A percentile compares a stretch with the other conserved stretches of the same genome.
Evolutionary conservation across 306 rosid genomes (phyloP).

Genomic region (Datisca glomerata): DNA sequence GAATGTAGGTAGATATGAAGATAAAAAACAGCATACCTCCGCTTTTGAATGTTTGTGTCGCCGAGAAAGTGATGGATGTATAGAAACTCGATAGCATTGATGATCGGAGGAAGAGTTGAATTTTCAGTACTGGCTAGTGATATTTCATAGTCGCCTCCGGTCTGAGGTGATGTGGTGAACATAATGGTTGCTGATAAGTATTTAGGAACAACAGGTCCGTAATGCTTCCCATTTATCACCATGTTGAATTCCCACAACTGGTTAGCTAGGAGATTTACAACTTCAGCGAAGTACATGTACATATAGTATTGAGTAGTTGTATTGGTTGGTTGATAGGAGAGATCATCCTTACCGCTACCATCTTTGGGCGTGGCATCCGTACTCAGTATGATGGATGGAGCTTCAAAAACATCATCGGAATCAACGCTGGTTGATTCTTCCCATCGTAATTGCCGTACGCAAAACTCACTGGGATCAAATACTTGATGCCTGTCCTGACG

Average conservation of each 20-base stretch:
- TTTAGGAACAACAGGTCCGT: constrained; percentile 9
- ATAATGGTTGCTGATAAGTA: constrained; percentile 18
- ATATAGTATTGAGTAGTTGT: neutral
- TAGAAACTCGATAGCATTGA: constrained; percentile 38
- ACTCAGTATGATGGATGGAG: no score
- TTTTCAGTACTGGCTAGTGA: constrained; percentile 2
- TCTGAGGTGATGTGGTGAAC: neutral
- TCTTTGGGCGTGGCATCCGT: no score
- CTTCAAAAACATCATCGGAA: no score
- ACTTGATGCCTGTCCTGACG: no score
- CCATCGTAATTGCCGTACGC: constrained; percentile 23
- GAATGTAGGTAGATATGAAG: no score
- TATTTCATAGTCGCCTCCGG: neutral
- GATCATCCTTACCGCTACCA: neutral
- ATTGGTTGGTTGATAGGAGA: neutral
- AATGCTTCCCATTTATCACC: constrained; percentile 5
- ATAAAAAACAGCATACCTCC: no score
- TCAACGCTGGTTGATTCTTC: constrained; percentile 10
- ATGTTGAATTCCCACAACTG: constrained; percentile 21
- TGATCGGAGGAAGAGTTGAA: constrained; percentile 33
- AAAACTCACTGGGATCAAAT: constrained; percentile 19
- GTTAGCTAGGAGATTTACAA: constrained; percentile 13
- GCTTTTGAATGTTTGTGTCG: neutral
- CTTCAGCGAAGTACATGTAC: constrained; percentile 33
- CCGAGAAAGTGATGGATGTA: neutral